phyloP scores from a whole-genome alignment of 225 moss, liverwort and hornwort species.

The Climacium dendroides region DNA sequence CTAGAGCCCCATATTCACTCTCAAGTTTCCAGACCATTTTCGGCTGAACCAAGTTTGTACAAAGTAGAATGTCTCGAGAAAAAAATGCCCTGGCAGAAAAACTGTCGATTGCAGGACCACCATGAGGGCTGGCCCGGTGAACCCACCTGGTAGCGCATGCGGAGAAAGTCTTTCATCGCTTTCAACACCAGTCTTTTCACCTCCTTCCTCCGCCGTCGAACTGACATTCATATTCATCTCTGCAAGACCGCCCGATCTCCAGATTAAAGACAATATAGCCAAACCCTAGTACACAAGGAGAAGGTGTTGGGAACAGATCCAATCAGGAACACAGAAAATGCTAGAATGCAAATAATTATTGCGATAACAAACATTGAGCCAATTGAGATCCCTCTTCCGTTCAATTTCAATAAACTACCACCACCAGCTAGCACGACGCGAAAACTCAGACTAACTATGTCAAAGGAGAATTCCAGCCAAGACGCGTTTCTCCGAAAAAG shows the following conservation, averaged over 20 bases:
- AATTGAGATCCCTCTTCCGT: neutral
- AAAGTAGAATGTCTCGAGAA: conserved; percentile 44
- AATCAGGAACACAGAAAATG: neutral
- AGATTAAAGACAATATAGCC: neutral
- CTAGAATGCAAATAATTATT: neutral
- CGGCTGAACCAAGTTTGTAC: conserved; percentile 50
- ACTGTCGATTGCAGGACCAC: conserved; percentile 67
- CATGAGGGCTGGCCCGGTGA: conserved; percentile 67
- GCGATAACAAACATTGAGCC: neutral
- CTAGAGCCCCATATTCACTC: conserved; percentile 56
- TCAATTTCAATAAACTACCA: neutral
- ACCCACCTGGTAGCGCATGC: conserved; percentile 66
- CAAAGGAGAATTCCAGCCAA: neutral
- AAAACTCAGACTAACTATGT: neutral
- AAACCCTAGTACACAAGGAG: neutral
- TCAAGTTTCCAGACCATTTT: conserved; percentile 50
- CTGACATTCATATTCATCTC: conserved; percentile 20
- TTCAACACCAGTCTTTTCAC: conserved; percentile 49
- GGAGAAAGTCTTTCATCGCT: conserved; percentile 58
- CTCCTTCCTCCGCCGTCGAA: conserved; percentile 48
- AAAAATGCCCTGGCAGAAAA: conserved; percentile 61
- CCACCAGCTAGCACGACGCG: neutral
- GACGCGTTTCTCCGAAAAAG: neutral
- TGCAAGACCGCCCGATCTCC: neutral
- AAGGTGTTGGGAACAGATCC: neutral